Percentiles rank a stretch among this genome's conserved stretches.
Evolutionary conservation across 768 basidiomycete species (phyloP).

Genomic region (Boletus sp.): DNA sequence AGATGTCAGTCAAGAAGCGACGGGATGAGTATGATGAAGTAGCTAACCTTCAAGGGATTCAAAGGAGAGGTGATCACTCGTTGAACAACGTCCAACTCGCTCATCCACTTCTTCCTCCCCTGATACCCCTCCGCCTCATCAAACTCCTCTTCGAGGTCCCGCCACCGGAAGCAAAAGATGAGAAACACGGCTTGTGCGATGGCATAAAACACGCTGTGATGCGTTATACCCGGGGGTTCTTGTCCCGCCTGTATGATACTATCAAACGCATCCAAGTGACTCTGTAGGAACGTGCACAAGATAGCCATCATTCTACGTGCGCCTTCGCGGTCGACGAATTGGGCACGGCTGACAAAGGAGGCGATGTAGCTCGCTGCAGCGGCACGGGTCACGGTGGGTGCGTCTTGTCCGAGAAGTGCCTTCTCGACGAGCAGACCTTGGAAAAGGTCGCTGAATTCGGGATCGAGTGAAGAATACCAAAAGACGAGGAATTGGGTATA

Average conservation of each 20-base stretch:
- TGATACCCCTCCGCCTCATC: slow-evolving; percentile 54
- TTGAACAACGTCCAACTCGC: slow-evolving; percentile 72
- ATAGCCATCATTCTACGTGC: slow-evolving; percentile 72
- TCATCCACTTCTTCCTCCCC: slow-evolving; percentile 74
- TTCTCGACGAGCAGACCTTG: slow-evolving; percentile 92
- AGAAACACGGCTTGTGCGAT: slow-evolving; percentile 89
- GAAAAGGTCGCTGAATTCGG: slow-evolving; percentile 88
- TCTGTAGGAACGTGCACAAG: slow-evolving; percentile 82
- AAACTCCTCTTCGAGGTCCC: slow-evolving; percentile 69
- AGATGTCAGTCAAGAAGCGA: not conserved
- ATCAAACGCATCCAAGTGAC: slow-evolving; percentile 72
- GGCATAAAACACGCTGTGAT: slow-evolving; percentile 85
- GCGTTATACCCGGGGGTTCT: slow-evolving; percentile 31
- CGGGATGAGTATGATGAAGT: not conserved
- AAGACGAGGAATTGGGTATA: slow-evolving; percentile 98
- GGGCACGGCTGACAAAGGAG: slow-evolving; percentile 85
- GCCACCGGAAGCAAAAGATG: slow-evolving; percentile 98
- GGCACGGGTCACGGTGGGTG: slow-evolving; percentile 75
- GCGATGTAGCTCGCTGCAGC: slow-evolving; percentile 95
- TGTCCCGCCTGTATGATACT: slow-evolving; percentile 40
- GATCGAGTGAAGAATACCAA: slow-evolving; percentile 89
- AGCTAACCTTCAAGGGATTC: slow-evolving; percentile 71
- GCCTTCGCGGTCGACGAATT: slow-evolving; percentile 74
- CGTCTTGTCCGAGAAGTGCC: slow-evolving; percentile 60
- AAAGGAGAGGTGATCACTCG: slow-evolving; percentile 75